Evolutionary conservation across 306 rosid species (phyloP), one percentile per base, ranked within the genome.

Genomic region (Cucurbita argyrosperma): DNA sequence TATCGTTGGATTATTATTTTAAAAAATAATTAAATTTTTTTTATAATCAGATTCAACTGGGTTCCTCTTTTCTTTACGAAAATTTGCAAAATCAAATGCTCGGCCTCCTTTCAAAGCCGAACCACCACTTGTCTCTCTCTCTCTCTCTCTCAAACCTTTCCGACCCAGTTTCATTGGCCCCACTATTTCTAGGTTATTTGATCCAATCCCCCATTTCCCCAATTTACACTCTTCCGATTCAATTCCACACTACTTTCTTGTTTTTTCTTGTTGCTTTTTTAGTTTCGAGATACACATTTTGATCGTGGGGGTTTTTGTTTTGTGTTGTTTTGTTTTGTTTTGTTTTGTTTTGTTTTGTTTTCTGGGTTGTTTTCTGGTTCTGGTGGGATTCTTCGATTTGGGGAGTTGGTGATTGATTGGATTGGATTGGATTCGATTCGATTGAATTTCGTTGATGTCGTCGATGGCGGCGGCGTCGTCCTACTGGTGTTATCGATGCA

Each of bases 401-500:
- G 6, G 42, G 50, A 38, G 15, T 52, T 71, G 71, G 47, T 49
- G 67, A 14, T 12, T 23, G 75, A 52, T 71, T 16, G 47, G 26
- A 30, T 53, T 50, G 8, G n/a, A 10, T 70, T 58, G 3, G 75
- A 52, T 71, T 16, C 35, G 26, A 30, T 53, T 70, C 8, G n/a
- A 12, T 71, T 60, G 42, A 84, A 26, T 80, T 78, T 83, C 47
- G 67, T 45, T 46, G 77, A 85, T 79, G 85, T 81, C 87, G 52
- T 81, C 91, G 13, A 65, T 66, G 35, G 79, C 82, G 72, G 79
- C 83, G 74, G 79, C 84, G 53, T 63, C 85, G 12, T 84, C 88
- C 21, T 85, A 83, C 77, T 92, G 96, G 97, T 92, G 97, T 69
- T 85, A 90, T 80, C 78, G 92, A 16, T 90, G 97, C 79, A 87